Evolutionary conservation across 2,329 filamentous ascomycete species (phyloP), one percentile per base, ranked within the genome.

Genomic region (Ascochyta koolunga): DNA sequence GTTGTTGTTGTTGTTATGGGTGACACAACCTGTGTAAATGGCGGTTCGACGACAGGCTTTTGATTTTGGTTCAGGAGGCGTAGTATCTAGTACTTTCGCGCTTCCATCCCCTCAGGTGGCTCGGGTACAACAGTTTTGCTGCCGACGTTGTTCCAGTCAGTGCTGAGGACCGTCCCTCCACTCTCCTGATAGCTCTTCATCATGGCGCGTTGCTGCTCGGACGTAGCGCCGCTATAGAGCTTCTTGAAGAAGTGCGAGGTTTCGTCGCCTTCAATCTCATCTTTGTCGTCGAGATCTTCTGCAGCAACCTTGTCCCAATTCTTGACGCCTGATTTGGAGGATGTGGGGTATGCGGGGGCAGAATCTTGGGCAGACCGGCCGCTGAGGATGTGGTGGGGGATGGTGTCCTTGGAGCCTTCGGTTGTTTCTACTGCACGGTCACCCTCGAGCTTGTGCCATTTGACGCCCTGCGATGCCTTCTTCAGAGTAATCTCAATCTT

Each of bases 121-220:
- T 80, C 76, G 0, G 87, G 89, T 70, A 90, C 85, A 22, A 97
- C 89, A 21, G 78, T 88, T 16, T 85, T 86, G 59, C 81, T 83
- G 44, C 85, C 84, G 18, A 97, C 93, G 58, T 96, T 89, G 9
- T 79, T 77, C 95, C 95, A 99, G 72, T 93, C 91, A 0, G 95
- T 99, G 75, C 91, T 97, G 43, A 99, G 78, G 2, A 90, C 85
- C 0, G 95, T 99, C 4, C 95, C 95, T 64, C 96, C 95, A 75
- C 93, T 97, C 80, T 99, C 93, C 13, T 86, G 82, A 69, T 91
- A 98, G 70, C 91, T 96, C 84, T 99, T 99, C 86, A 96, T 91
- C 95, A 99, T 99, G 8, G 95, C 95, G 2, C 92, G 86, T 70
- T 87, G 86, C 54, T 91, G 90, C 65, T 99, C 93, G 0, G 88